Conservation (phyloP, 176 grass and related monocot genomes). For the Chrysopogon serrulatus region DNA sequence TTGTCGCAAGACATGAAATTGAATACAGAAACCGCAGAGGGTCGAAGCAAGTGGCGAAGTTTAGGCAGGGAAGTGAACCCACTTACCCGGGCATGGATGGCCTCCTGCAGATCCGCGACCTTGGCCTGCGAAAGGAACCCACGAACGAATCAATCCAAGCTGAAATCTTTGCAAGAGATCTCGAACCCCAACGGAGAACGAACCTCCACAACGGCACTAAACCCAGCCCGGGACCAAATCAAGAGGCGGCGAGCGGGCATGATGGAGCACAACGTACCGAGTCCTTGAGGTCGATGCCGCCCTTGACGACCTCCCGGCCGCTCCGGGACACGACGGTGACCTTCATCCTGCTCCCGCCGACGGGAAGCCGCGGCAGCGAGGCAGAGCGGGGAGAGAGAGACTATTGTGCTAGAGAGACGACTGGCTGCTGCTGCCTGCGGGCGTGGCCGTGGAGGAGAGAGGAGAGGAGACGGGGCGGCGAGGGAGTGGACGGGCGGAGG, state of each 20-base stretch:
- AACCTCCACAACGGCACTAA: neutral
- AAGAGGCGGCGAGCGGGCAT: neutral
- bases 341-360: slow-evolving; percentile 57
- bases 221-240: neutral
- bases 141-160: slow-evolving; percentile 1
- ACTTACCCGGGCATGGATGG: slow-evolving; percentile 68
- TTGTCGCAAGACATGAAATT: neutral
- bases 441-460: neutral
- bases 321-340: slow-evolving; percentile 65
- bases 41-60: neutral
- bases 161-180: neutral
- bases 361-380: neutral
- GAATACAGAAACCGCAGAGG: neutral
- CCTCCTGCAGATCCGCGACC: slow-evolving; percentile 85
- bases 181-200: neutral
- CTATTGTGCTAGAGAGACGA: no score
- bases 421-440: neutral
- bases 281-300: slow-evolving; percentile 75
- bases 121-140: slow-evolving; percentile 67
- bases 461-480: neutral
- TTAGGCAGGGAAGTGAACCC: neutral
- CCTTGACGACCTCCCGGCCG: slow-evolving; percentile 80
- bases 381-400: neutral
- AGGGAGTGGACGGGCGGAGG: neutral
- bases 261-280: slow-evolving; percentile 14